Conservation (phyloP, 2,329 filamentous ascomycete genomes). For the Trichoderma brevicompactum region DNA sequence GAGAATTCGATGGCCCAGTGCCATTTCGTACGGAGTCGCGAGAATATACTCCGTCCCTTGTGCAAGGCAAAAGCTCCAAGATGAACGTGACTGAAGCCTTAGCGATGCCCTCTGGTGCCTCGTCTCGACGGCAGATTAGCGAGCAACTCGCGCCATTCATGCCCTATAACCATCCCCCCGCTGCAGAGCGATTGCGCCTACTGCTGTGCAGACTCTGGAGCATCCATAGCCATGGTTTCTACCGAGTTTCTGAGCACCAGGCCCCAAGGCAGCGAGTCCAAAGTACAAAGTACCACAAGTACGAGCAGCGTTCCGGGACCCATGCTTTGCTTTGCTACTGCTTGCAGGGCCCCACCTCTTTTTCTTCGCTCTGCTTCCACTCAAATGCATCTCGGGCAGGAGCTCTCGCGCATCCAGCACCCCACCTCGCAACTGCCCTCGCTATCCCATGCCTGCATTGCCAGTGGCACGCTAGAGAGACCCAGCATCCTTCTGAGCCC, state of each 20-base stretch:
- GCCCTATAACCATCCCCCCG: no score
- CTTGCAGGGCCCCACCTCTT: slow-evolving; percentile 7
- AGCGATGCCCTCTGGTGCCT: background rate
- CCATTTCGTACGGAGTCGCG: background rate
- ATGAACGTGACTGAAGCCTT: background rate
- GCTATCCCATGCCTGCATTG: slow-evolving; percentile 12
- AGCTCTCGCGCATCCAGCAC: background rate
- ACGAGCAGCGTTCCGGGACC: slow-evolving; percentile 1
- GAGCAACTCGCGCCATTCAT: background rate
- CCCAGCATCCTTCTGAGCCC: slow-evolving; percentile 6
- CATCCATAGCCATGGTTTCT: background rate
- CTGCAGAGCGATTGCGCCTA: no score
- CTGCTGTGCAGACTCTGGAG: no score
- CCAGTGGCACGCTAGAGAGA: slow-evolving; percentile 30
- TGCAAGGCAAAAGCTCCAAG: background rate
- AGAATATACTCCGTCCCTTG: no score
- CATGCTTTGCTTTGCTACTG: background rate
- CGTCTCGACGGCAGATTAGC: slow-evolving; percentile 2
- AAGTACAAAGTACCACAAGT: background rate
- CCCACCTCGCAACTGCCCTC: slow-evolving; percentile 11
- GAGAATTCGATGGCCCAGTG: background rate
- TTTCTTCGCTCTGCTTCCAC: background rate
- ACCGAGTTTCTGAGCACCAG: no score
- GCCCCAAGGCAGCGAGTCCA: background rate
- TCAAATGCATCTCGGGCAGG: slow-evolving; percentile 14